phyloP scores from a whole-genome alignment of 306 rosid species.

The Cucumis sativus region DNA sequence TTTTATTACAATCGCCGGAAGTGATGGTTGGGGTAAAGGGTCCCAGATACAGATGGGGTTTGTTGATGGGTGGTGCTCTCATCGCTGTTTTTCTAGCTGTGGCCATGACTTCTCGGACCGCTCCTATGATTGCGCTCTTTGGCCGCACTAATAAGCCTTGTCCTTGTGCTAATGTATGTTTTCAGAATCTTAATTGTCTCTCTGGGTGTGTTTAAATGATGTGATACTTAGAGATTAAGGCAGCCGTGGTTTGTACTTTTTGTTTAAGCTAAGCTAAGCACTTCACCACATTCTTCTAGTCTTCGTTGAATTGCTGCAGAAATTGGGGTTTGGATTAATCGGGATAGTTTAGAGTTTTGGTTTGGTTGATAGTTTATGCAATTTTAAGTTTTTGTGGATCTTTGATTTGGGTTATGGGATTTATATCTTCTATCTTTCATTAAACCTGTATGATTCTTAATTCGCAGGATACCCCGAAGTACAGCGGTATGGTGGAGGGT shows the following conservation, averaged over 20 bases:
- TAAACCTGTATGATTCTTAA: neutral
- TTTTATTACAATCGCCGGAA: neutral
- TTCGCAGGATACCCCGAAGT: slow-evolving; percentile 19
- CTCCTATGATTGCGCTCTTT: slow-evolving; percentile 30
- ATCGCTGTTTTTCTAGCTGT: slow-evolving; percentile 40
- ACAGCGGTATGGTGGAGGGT: slow-evolving; percentile 39
- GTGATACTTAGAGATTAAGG: slow-evolving; percentile 2
- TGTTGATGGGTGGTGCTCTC: slow-evolving; percentile 45
- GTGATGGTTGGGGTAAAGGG: slow-evolving; percentile 29
- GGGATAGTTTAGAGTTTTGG: neutral
- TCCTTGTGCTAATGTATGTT: slow-evolving; percentile 50
- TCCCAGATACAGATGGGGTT: slow-evolving; percentile 34
- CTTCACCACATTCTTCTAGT: neutral
- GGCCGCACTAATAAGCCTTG: slow-evolving; percentile 49
- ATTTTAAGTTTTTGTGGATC: neutral
- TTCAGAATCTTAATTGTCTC: neutral
- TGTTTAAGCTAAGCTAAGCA: neutral
- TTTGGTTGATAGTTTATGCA: neutral
- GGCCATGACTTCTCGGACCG: slow-evolving; percentile 35
- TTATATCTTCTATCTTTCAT: neutral
- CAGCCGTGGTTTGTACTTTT: neutral
- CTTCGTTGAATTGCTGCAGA: neutral
- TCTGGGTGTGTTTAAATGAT: neutral
- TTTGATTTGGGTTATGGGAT: neutral
- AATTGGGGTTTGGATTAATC: neutral